phyloP scores from a whole-genome alignment of 2,329 filamentous ascomycete species.

The Hysterium pulicare region DNA sequence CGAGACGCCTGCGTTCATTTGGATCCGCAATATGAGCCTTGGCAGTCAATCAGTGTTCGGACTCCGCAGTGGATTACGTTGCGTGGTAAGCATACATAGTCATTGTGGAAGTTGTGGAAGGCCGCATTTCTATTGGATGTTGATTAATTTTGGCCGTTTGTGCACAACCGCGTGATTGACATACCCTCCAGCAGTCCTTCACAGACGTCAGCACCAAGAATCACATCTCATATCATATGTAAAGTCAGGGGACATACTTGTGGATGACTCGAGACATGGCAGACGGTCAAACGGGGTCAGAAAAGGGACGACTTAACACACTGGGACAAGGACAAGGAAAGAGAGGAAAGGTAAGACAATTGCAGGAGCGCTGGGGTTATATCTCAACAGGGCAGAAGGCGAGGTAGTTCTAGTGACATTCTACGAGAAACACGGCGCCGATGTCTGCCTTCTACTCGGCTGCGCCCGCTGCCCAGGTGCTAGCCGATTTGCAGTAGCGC shows the following conservation, averaged over 20 bases:
- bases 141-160: too few species aligned
- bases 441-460: not conserved
- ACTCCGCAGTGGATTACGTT: not conserved
- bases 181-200: too few species aligned
- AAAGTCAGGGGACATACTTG: conserved; percentile 1
- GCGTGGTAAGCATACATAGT: conserved; percentile 47
- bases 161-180: too few species aligned
- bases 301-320: not conserved
- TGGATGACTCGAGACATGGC: conserved; percentile 3
- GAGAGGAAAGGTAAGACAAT: not conserved
- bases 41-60: not conserved
- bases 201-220: too few species aligned
- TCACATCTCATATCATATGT: too few species aligned
- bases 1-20: conserved; percentile 70
- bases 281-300: not conserved
- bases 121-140: conserved; percentile 13
- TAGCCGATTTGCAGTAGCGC: too few species aligned
- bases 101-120: conserved; percentile 64
- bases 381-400: conserved; percentile 1
- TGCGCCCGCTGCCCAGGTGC: too few species aligned
- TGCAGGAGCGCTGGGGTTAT: not conserved
- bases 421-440: too few species aligned
- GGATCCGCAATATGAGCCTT: conserved; percentile 56
- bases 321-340: not conserved
- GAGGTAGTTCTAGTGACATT: too few species aligned